phyloP scores from a whole-genome alignment of 2,329 filamentous ascomycete species.

The Epichloe festucae region DNA sequence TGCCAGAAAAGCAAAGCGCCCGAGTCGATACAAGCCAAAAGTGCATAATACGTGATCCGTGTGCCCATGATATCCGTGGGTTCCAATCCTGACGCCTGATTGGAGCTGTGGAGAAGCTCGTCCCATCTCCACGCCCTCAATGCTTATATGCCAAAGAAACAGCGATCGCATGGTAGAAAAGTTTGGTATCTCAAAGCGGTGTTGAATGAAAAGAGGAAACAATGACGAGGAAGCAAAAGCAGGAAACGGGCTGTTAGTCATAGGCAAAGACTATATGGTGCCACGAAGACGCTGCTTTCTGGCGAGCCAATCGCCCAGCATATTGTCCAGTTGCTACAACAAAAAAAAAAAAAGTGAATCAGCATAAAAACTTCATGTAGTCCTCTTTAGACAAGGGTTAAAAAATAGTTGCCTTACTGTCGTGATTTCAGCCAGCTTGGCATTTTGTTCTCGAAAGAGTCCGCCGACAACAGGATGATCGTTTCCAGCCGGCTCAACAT shows the following conservation, averaged over 20 bases:
- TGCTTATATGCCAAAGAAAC: slow-evolving; percentile 5
- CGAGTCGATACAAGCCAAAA: background rate
- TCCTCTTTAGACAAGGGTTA: background rate
- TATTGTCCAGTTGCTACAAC: slow-evolving; percentile 62
- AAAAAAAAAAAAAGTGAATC: background rate
- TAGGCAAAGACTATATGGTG: slow-evolving; percentile 21
- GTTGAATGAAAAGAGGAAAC: background rate
- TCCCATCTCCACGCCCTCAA: background rate
- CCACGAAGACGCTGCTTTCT: slow-evolving; percentile 51
- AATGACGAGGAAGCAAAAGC: background rate
- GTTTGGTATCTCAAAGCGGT: slow-evolving; percentile 4
- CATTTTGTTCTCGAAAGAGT: slow-evolving; percentile 78
- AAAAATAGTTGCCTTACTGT: slow-evolving; percentile 39
- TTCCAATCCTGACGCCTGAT: slow-evolving; percentile 2
- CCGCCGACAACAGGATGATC: slow-evolving; percentile 75
- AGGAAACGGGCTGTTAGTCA: background rate
- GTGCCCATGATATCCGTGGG: background rate
- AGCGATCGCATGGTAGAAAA: background rate
- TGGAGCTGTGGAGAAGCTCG: background rate
- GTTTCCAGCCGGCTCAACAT: slow-evolving; percentile 63
- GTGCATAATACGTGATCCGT: background rate
- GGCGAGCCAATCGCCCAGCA: slow-evolving; percentile 73
- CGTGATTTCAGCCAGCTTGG: slow-evolving; percentile 74
- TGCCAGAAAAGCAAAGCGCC: background rate
- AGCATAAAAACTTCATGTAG: background rate